Base-by-base conservation (phyloP, 805 yeast genomes). In the Babjeviella inositovora region DNA sequence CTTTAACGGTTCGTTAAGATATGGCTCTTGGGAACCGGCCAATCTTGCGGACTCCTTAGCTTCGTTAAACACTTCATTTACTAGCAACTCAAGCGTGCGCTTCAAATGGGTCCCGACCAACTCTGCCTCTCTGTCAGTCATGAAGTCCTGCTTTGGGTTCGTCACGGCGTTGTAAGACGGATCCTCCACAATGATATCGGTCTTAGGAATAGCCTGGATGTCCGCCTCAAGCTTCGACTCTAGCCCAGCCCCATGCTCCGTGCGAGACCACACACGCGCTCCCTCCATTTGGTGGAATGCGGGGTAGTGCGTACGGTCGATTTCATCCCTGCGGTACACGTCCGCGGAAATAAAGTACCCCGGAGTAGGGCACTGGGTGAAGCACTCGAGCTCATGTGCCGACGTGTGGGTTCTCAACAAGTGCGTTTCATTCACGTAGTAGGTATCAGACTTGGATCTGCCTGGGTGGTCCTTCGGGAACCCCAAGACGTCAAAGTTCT, bases 211-310 rank as follows among this genome's bases (percentile, higher is more conserved):
- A 2, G 58, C 45, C 3, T 53, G 68, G 13, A 81, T 64, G 37
- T 82, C 94, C 2, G 38, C 31, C 25, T 58, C 50, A 8, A 80
- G 53, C 31, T 61, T 50, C 9, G 31, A 28, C 6, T 42, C 43
- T 4, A 38, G 39, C 25, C 16, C 33, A 26, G 25, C 21, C 2
- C 35, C 39, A 15, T 39, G 46, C 3, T 56, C 61, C 8, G 47
- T 43, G 25, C 74, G 53, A 6, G 65, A 52, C 97, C 97, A 90
- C 3, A 74, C 46, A 28, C 90, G 56, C 3, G 94, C 96, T 22
- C 97, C 98, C 49, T 90, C 98, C 82, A 90, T 70, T 47, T 90
- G 98, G 40, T 90, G 96, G 50, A 90, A 90, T 1, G 79, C 96
- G 1, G 98, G 97, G 43, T 90, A 90, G 45, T 90, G 98, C 0